These are phyloP conservation scores for Suillus ampliporus DNA, from an alignment of 768 basidiomycete genomes.

Conservation along the genomic window DNA sequence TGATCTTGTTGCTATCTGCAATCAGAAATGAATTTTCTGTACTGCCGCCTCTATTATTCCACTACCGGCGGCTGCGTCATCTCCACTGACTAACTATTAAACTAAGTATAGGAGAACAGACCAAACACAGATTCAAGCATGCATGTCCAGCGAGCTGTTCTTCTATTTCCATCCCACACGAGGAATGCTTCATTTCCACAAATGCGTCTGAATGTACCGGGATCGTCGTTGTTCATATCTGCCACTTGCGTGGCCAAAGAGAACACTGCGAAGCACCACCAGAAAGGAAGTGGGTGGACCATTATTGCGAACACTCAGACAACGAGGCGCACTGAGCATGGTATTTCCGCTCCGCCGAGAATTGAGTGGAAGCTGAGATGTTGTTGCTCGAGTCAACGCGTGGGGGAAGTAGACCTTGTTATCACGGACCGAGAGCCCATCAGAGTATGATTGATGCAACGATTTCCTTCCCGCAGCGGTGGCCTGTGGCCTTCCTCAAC, in stretches of 20 bases:
- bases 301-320: constrained; percentile 10
- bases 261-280: constrained; percentile 15
- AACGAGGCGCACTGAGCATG: constrained; percentile 28
- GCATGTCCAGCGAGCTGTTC: background rate
- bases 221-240: constrained; percentile 30
- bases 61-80: constrained; percentile 10
- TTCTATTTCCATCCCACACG: constrained; percentile 8
- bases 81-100: background rate
- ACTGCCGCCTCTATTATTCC: background rate
- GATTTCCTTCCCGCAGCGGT: constrained; percentile 8
- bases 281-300: constrained; percentile 30
- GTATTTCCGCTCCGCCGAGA: constrained; percentile 36
- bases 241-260: constrained; percentile 12
- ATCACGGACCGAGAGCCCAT: constrained; percentile 17
- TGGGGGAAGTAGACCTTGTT: constrained; percentile 16
- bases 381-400: constrained; percentile 10
- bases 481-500: constrained; percentile 6
- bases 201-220: constrained; percentile 8
- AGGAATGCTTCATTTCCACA: constrained; percentile 7
- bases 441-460: constrained; percentile 31
- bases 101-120: constrained; percentile 6
- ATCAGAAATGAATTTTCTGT: constrained; percentile 6
- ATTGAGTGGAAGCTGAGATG: constrained; percentile 3
- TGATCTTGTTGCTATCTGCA: constrained; percentile 10
- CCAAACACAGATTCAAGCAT: constrained; percentile 1